phyloP scores from a whole-genome alignment of 1,284 basidiomycete species.

The Coniferiporia weirii region DNA sequence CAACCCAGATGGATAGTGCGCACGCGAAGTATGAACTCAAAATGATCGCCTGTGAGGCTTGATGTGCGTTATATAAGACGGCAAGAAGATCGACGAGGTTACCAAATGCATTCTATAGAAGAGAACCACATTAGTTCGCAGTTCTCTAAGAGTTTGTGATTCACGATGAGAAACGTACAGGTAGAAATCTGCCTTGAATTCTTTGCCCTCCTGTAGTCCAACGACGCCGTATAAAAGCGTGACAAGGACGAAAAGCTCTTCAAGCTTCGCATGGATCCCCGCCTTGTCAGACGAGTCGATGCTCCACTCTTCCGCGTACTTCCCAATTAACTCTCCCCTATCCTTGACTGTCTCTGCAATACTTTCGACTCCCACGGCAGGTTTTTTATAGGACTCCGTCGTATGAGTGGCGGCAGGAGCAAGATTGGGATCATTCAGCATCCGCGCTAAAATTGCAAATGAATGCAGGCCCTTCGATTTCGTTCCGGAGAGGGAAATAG shows the following conservation, averaged over 20 bases:
- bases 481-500: neutral
- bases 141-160: no score
- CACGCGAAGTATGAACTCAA: constrained; percentile 36
- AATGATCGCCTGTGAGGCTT: constrained; percentile 29
- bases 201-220: constrained; percentile 28
- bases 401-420: constrained; percentile 16
- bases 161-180: no score
- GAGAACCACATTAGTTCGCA: neutral
- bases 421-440: constrained; percentile 40
- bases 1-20: constrained; percentile 33
- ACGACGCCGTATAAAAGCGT: constrained; percentile 38
- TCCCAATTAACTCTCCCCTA: constrained; percentile 36
- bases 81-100: constrained; percentile 41
- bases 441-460: constrained; percentile 41
- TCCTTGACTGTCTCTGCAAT: constrained; percentile 27
- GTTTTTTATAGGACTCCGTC: neutral
- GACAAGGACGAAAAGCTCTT: constrained; percentile 38
- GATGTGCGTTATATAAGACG: constrained; percentile 28
- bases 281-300: constrained; percentile 25
- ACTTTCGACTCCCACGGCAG: constrained; percentile 17
- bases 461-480: constrained; percentile 27
- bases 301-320: constrained; percentile 47
- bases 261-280: constrained; percentile 30
- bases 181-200: constrained; percentile 6
- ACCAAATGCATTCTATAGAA: constrained; percentile 36